Percentiles rank a stretch among this genome's conserved stretches.
These are phyloP conservation scores for Fusarium nurragi DNA, from an alignment of 2,329 filamentous ascomycete species.

Conservation along the genomic window DNA sequence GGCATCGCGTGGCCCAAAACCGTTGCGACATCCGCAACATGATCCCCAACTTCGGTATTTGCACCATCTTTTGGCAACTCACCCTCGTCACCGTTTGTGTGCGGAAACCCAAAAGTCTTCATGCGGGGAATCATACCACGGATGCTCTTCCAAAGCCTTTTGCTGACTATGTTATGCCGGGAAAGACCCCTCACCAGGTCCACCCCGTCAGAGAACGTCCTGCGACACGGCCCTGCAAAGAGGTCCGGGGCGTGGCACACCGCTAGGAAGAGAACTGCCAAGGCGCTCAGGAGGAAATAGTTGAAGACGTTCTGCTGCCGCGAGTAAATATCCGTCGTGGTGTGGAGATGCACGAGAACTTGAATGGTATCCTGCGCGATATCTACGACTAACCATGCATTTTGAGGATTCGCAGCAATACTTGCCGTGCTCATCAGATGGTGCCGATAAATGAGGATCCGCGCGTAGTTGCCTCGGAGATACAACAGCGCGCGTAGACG, in stretches of 20 bases:
- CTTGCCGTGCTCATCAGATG: constrained; percentile 52
- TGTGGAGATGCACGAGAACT: constrained; percentile 43
- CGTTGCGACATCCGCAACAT: neutral
- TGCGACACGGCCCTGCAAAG: constrained; percentile 51
- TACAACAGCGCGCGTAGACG: constrained; percentile 55
- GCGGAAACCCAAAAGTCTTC: constrained; percentile 40
- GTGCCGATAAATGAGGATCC: constrained; percentile 56
- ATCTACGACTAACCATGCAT: constrained; percentile 52
- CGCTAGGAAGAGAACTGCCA: constrained; percentile 47
- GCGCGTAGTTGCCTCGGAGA: constrained; percentile 56
- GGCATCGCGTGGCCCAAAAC: neutral
- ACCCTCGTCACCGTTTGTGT: constrained; percentile 10
- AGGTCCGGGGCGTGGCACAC: constrained; percentile 55
- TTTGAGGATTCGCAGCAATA: constrained; percentile 49
- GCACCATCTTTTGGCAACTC: neutral
- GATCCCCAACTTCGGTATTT: neutral
- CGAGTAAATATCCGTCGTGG: constrained; percentile 43
- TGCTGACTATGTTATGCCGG: constrained; percentile 46
- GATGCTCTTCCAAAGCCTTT: constrained; percentile 51
- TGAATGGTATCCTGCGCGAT: constrained; percentile 45
- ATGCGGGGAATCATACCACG: constrained; percentile 48
- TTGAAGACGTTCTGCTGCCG: constrained; percentile 45
- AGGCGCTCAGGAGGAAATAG: constrained; percentile 45
- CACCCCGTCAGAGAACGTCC: constrained; percentile 47
- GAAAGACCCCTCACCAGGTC: constrained; percentile 49